Conservation (phyloP, 106 monocot genomes). For the Acorus gramineus region DNA sequence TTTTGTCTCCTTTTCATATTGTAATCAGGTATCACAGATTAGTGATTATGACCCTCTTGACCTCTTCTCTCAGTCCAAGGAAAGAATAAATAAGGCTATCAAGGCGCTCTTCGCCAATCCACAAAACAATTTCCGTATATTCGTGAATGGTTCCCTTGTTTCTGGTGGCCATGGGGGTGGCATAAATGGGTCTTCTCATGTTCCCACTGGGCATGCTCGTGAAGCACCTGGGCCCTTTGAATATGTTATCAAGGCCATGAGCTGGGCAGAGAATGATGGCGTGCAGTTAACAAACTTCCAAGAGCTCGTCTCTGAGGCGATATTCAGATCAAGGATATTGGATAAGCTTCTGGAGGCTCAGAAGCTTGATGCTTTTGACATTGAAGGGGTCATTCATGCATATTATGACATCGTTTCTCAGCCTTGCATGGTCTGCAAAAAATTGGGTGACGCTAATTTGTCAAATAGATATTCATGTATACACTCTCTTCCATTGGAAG, state of each 20-base stretch:
- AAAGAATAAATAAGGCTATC: slow-evolving; percentile 59
- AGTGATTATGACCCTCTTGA: slow-evolving; percentile 89
- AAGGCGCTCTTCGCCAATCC: slow-evolving; percentile 51
- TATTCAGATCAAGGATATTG: slow-evolving; percentile 40
- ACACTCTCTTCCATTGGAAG: slow-evolving; percentile 56
- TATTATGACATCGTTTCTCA: slow-evolving; percentile 67
- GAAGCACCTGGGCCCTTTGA: slow-evolving; percentile 20
- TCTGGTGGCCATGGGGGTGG: slow-evolving; percentile 67
- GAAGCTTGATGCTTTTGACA: slow-evolving; percentile 72
- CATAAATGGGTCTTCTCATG: slow-evolving; percentile 9
- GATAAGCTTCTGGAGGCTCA: slow-evolving; percentile 52
- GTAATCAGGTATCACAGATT: slow-evolving; percentile 44
- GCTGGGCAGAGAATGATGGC: slow-evolving; percentile 12
- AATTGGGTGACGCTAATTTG: slow-evolving; percentile 20
- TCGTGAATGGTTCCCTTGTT: slow-evolving; percentile 62
- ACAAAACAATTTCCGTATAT: slow-evolving; percentile 76
- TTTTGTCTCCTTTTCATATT: not conserved
- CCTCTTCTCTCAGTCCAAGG: slow-evolving; percentile 74
- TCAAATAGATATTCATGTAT: slow-evolving; percentile 30
- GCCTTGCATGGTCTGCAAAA: slow-evolving; percentile 61
- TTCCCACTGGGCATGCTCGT: slow-evolving; percentile 1
- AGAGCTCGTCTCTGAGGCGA: slow-evolving; percentile 59
- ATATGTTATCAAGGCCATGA: slow-evolving; percentile 22
- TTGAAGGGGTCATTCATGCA: slow-evolving; percentile 84
- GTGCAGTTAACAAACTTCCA: slow-evolving; percentile 35